phyloP scores from a whole-genome alignment of 31 red algal genomes.

The Asparagopsis taxiformis region DNA sequence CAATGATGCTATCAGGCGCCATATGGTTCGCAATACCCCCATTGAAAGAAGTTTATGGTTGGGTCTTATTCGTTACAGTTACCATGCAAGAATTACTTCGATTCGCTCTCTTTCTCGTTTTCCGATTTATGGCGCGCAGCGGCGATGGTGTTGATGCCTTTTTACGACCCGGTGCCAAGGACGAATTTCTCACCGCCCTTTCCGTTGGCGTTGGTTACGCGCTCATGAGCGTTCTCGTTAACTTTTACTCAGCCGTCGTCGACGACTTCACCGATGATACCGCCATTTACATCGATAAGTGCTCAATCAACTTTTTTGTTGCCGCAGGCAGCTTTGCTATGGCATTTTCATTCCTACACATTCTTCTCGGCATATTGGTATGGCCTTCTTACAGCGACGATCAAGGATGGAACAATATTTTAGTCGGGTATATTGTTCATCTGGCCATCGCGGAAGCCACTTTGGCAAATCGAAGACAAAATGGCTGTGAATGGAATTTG shows the following conservation, averaged over 20 bases:
- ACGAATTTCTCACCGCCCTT: constrained; percentile 49
- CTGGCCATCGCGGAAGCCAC: constrained; percentile 47
- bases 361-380: constrained; percentile 46
- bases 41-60: constrained; percentile 30
- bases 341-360: constrained; percentile 70
- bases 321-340: constrained; percentile 40
- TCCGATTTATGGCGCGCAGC: constrained; percentile 23
- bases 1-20: constrained; percentile 33
- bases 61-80: constrained; percentile 41
- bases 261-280: constrained; percentile 65
- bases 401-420: constrained; percentile 12
- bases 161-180: constrained; percentile 57
- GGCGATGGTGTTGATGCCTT: constrained; percentile 67
- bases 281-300: constrained; percentile 63
- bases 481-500: constrained; percentile 52
- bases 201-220: constrained; percentile 69
- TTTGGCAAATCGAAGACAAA: constrained; percentile 32
- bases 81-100: constrained; percentile 57
- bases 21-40: constrained; percentile 58
- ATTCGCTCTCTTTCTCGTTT: constrained; percentile 34
- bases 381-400: constrained; percentile 49
- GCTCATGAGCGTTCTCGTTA: constrained; percentile 56
- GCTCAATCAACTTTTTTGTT: constrained; percentile 80
- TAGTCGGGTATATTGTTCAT: constrained; percentile 29
- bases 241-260: constrained; percentile 49